Evolutionary conservation across 441 rosid genomes (phyloP), one percentile per base, ranked within the genome.

Genomic region (Erysimum pusillum): DNA sequence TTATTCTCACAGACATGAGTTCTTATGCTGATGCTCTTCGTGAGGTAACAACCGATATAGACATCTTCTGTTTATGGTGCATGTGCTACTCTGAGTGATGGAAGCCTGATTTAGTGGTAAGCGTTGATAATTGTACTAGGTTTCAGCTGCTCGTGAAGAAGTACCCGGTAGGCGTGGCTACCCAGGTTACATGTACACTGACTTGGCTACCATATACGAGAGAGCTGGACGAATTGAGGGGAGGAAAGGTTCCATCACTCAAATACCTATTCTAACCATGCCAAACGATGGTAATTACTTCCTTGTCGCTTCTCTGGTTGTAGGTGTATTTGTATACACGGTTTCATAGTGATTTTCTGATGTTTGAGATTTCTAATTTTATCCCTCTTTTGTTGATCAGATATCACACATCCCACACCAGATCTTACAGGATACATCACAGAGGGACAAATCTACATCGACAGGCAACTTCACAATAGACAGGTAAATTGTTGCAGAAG

Each of bases 91-190:
- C 31, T 28, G 31, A 28, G 31, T 28, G 31, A 28, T 28, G 31
- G 31, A 28, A 28, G 31, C 31, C 31, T 28, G 31, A 28, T 28
- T 28, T 28, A 28, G 31, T 28, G 31, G 31, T 28, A 28, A 28
- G 31, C 31, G 31, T 28, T 44, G 54, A 63, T 63, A 53, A 69
- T 25, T 63, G 63, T 45, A 79, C 70, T 84, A 89, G 98, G 95
- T 93, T n/a, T 93, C 97, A 75, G 98, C 98, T 81, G 98, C 98
- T 34, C 81, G 97, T 80, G 98, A 93, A 73, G 98, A 93, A 83
- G 98, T 93, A 15, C 97, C 98, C 3, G 98, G 98, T 79, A 89
- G 97, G 79, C 92, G 96, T 85, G 97, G 97, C 63, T 92, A 93
- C 86, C 98, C 97, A 52, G 97, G 98, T 60, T 93, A 93, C 61